Conservation (phyloP, 2,329 filamentous ascomycete genomes). For the Fusarium nisikadoi region DNA sequence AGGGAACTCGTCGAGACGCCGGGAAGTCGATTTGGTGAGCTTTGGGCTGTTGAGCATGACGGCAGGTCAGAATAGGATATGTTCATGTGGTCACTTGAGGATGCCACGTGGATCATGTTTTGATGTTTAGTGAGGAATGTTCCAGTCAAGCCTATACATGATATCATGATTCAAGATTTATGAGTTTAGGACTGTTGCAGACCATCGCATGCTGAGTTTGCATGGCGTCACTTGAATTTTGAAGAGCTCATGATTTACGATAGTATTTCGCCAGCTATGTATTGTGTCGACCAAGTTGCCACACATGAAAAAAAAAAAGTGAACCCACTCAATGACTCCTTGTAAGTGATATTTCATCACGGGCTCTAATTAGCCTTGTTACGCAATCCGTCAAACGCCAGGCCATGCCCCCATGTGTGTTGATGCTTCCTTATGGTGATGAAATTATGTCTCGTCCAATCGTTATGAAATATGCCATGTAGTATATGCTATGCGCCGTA, state of each 20-base stretch:
- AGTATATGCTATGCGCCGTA: neutral
- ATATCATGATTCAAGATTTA: neutral
- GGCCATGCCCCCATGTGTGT: constrained; percentile 6
- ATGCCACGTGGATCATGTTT: neutral
- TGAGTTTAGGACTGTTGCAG: neutral
- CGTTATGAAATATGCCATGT: constrained; percentile 20
- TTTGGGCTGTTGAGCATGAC: constrained; percentile 46
- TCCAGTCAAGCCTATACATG: fast-evolving
- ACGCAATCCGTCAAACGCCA: constrained; percentile 23
- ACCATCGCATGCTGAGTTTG: fast-evolving
- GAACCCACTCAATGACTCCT: constrained; percentile 7
- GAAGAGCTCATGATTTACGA: neutral
- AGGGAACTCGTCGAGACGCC: constrained; percentile 37
- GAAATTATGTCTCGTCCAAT: constrained; percentile 19
- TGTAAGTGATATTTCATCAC: neutral
- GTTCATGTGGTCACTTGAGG: neutral
- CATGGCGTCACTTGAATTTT: fast-evolving
- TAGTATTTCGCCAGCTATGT: neutral
- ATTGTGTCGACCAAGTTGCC: neutral
- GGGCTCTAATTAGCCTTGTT: neutral
- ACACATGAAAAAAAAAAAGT: neutral
- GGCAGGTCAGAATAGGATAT: neutral
- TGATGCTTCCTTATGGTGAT: constrained; percentile 8
- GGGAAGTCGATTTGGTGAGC: constrained; percentile 46
- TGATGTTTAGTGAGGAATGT: neutral